Evolutionary conservation across 192 early-diverging fungal species (phyloP).

Genomic region (Backusella australiensis): DNA sequence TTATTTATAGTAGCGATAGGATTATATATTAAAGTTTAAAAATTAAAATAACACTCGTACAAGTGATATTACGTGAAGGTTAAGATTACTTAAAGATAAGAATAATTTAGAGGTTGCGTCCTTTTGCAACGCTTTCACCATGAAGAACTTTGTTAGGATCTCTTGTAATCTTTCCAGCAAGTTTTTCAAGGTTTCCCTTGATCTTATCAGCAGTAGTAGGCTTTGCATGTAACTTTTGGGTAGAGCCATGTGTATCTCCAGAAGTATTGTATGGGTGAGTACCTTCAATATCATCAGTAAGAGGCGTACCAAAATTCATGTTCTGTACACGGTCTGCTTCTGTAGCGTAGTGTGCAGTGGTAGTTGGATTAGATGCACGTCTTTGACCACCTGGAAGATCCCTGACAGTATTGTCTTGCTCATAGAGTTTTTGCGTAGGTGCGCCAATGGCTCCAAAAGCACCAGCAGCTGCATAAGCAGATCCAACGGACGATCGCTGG

Average conservation of each 20-base stretch:
- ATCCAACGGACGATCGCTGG: neutral
- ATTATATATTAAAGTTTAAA: neutral
- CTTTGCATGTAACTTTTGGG: neutral
- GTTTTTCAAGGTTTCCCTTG: conserved; percentile 30
- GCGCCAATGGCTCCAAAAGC: conserved; percentile 5
- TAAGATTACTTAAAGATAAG: neutral
- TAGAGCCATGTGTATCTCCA: neutral
- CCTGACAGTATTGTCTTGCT: neutral
- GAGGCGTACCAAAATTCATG: neutral
- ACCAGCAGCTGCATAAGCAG: conserved; percentile 1
- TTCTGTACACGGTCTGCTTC: conserved; percentile 2
- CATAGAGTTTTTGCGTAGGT: neutral
- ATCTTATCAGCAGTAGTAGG: conserved; percentile 30
- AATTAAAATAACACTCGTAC: neutral
- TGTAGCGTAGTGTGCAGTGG: neutral
- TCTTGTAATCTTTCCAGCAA: conserved; percentile 29
- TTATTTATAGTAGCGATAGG: neutral
- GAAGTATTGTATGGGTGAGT: neutral
- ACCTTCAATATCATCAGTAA: neutral
- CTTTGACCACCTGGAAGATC: neutral
- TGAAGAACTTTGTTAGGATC: conserved; percentile 30
- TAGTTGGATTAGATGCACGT: neutral
- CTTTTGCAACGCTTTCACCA: conserved; percentile 20
- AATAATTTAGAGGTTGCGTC: neutral
- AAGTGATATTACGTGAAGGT: neutral